Conservation (phyloP, 2,329 filamentous ascomycete genomes). For the Pseudogymnoascus sp. region DNA sequence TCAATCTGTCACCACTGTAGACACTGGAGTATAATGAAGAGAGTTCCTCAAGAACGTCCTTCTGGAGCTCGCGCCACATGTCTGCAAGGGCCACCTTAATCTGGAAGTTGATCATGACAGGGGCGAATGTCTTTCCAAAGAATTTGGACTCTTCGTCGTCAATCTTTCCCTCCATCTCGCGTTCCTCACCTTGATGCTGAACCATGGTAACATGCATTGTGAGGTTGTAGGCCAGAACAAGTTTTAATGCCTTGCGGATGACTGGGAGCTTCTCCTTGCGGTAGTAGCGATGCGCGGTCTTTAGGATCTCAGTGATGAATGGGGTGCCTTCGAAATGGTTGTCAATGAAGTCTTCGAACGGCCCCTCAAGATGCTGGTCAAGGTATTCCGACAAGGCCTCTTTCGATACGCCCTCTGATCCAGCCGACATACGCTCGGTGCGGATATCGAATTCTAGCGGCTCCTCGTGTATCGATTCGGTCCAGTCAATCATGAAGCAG, state of each 20-base stretch:
- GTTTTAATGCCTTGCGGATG: constrained; percentile 89
- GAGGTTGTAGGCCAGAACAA: constrained; percentile 91
- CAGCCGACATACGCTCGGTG: constrained; percentile 82
- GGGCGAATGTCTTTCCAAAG: constrained; percentile 81
- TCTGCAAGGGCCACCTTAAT: constrained; percentile 95
- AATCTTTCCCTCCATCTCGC: constrained; percentile 71
- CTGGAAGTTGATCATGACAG: constrained; percentile 99
- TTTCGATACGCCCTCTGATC: constrained; percentile 76
- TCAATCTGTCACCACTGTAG: constrained; percentile 92
- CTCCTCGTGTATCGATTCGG: constrained; percentile 68
- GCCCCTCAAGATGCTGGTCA: constrained; percentile 86
- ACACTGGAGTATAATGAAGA: constrained; percentile 92
- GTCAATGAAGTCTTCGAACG: constrained; percentile 88
- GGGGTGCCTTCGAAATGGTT: constrained; percentile 94
- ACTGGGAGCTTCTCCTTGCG: constrained; percentile 78
- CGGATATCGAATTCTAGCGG: constrained; percentile 76
- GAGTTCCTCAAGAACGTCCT: constrained; percentile 90
- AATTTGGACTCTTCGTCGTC: constrained; percentile 80
- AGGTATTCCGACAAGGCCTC: constrained; percentile 83
- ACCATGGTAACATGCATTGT: constrained; percentile 93
- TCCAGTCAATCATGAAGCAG: constrained; percentile 91
- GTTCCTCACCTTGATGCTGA: constrained; percentile 76
- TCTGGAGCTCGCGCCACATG: constrained; percentile 96
- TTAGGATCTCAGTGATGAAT: constrained; percentile 91
- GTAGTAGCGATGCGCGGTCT: constrained; percentile 92